Conservation (phyloP, 306 rosid species). For the Lathyrus oleraceus region DNA sequence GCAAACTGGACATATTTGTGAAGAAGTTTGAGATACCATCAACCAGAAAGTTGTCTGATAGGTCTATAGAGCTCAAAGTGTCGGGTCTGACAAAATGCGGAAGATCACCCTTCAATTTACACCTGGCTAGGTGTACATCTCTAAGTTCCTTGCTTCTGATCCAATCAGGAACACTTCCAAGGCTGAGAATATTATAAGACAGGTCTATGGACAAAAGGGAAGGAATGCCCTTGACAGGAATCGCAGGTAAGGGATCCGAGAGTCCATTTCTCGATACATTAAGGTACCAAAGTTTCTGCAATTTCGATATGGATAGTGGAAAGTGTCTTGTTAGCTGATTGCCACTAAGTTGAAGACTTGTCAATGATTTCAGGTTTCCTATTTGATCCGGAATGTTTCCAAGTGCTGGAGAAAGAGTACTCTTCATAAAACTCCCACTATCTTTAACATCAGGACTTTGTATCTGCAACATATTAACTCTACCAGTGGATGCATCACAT, state of each 20-base stretch:
- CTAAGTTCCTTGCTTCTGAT: slow-evolving; percentile 70
- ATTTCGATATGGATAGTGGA: slow-evolving; percentile 69
- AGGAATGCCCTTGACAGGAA: slow-evolving; percentile 62
- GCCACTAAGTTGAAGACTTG: slow-evolving; percentile 65
- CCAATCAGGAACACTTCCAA: slow-evolving; percentile 84
- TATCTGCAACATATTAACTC: no score
- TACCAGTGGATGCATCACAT: no score
- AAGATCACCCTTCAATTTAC: slow-evolving; percentile 69
- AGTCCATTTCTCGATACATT: slow-evolving; percentile 78
- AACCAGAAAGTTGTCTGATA: slow-evolving; percentile 69
- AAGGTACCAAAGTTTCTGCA: slow-evolving; percentile 84
- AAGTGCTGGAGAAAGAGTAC: slow-evolving; percentile 76
- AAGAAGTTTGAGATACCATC: slow-evolving; percentile 63
- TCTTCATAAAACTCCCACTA: slow-evolving; percentile 61
- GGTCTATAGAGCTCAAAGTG: slow-evolving; percentile 76
- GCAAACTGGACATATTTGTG: slow-evolving; percentile 69
- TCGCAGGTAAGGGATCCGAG: slow-evolving; percentile 63
- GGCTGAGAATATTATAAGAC: slow-evolving; percentile 76
- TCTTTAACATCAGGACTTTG: no score
- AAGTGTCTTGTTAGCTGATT: slow-evolving; percentile 66
- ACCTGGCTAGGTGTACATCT: slow-evolving; percentile 80
- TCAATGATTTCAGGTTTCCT: slow-evolving; percentile 65
- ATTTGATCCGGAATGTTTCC: slow-evolving; percentile 73
- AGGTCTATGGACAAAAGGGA: slow-evolving; percentile 83
- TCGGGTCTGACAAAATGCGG: slow-evolving; percentile 62